Evolutionary conservation across 768 basidiomycete species (phyloP).

Genomic region (Leucocoprinus birnbaumii): DNA sequence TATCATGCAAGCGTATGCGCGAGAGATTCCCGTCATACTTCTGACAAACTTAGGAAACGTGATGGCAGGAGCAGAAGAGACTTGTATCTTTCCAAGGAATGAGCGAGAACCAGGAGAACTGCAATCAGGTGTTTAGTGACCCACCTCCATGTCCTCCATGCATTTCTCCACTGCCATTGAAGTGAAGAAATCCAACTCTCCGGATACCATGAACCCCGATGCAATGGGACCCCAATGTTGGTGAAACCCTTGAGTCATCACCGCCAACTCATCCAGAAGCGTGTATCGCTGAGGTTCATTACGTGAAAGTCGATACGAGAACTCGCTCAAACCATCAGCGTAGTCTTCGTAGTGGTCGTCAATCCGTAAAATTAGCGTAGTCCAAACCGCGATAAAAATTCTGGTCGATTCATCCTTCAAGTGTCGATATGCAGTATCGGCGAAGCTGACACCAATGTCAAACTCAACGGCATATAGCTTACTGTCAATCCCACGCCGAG

Average conservation of each 20-base stretch:
- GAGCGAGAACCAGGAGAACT: too few relatives aligned
- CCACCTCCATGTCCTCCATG: not conserved
- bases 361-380: not conserved
- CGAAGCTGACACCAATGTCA: not conserved
- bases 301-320: not conserved
- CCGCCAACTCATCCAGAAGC: not conserved
- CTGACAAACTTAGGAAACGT: not conserved
- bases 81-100: not conserved
- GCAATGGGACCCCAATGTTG: not conserved
- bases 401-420: not conserved
- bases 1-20: not conserved
- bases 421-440: not conserved
- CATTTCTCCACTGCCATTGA: not conserved
- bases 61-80: not conserved
- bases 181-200: not conserved
- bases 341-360: not conserved
- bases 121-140: not conserved
- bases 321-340: not conserved
- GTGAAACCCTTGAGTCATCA: not conserved
- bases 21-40: not conserved
- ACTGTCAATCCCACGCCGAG: not conserved
- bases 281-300: not conserved
- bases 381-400: not conserved
- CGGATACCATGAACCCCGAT: not conserved
- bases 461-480: not conserved